Percentiles rank a stretch among this genome's conserved stretches.
These are phyloP conservation scores for Populus hybrid DNA, from an alignment of 441 rosid genomes.

Conservation along the genomic window DNA sequence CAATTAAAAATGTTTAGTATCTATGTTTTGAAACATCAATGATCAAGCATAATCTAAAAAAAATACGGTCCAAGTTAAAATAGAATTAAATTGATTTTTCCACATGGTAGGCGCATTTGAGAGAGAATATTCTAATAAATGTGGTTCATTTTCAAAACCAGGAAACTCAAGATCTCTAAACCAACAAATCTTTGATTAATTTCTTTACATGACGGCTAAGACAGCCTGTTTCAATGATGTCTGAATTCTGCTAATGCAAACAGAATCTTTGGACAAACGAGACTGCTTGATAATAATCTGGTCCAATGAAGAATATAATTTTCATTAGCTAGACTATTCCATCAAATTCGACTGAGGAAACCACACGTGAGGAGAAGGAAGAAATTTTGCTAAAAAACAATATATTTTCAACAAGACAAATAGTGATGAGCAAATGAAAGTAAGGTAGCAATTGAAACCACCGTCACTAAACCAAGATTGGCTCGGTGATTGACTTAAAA, in stretches of 20 bases:
- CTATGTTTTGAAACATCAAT: too few species aligned
- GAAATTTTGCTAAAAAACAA: too few species aligned
- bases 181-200: not conserved
- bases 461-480: not conserved
- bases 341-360: not conserved
- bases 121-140: not conserved
- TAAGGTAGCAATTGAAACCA: not conserved
- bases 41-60: too few species aligned
- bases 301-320: not conserved
- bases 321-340: not conserved
- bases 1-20: too few species aligned
- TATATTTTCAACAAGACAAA: not conserved
- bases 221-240: not conserved
- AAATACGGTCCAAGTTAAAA: too few species aligned
- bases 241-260: not conserved
- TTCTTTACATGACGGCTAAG: not conserved
- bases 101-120: not conserved
- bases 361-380: not conserved
- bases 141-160: not conserved
- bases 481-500: not conserved
- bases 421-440: not conserved
- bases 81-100: not conserved
- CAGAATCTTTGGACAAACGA: not conserved
- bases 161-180: not conserved
- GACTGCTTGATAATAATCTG: not conserved